Percentiles rank a stretch among this genome's conserved stretches.
Conservation (phyloP, 75 land plant species). For the Adiantum capillusveneris region DNA sequence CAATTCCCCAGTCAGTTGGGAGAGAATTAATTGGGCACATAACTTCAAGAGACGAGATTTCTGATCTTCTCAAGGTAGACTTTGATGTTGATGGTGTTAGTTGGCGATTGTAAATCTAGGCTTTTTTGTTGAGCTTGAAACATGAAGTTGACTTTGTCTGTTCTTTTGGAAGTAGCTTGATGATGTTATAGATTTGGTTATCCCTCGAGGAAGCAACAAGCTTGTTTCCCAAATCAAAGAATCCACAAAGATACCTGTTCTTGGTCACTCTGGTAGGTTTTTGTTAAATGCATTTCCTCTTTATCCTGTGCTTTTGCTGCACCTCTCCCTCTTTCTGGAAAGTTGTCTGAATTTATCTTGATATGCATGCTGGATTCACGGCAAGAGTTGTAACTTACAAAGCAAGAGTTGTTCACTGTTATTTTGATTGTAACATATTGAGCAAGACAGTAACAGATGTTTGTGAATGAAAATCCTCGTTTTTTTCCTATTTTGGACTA, state of each 20-base stretch:
- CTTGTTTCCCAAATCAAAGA: conserved; percentile 87
- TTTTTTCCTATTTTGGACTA: too few relatives aligned
- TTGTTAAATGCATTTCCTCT: background rate
- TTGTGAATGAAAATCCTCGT: too few relatives aligned
- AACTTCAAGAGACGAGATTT: conserved; percentile 30
- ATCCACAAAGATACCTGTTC: conserved; percentile 91
- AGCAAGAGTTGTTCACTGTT: too few relatives aligned
- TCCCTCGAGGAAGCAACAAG: conserved; percentile 93
- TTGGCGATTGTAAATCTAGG: too few relatives aligned
- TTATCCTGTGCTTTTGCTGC: background rate
- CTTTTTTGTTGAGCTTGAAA: too few relatives aligned
- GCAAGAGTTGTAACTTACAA: too few relatives aligned
- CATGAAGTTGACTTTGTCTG: too few relatives aligned
- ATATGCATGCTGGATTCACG: too few relatives aligned
- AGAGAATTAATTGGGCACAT: conserved; percentile 25
- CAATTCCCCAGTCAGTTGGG: conserved; percentile 26
- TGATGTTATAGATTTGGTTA: conserved; percentile 96
- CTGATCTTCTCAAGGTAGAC: conserved; percentile 40
- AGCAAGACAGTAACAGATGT: too few relatives aligned
- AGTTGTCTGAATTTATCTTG: too few relatives aligned
- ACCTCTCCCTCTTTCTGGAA: too few relatives aligned
- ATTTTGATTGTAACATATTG: too few relatives aligned
- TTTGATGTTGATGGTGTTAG: background rate
- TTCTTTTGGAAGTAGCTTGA: conserved; percentile 16
- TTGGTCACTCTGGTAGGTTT: conserved; percentile 92